Evolutionary conservation across 1,284 basidiomycete species (phyloP).

Genomic region (Porodaedalea pini): DNA sequence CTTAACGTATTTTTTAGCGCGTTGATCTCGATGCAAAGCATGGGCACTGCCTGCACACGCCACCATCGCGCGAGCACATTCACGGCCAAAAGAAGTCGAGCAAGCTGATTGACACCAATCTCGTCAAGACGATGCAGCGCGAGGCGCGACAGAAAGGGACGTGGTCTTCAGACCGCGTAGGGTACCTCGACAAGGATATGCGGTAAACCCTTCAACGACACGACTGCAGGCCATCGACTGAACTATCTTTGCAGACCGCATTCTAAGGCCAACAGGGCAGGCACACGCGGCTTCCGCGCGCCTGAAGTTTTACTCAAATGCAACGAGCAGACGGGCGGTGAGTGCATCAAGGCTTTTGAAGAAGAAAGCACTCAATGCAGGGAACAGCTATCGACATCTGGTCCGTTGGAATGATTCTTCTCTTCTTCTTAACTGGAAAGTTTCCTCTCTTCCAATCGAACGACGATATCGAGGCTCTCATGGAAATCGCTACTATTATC

Average conservation of each 20-base stretch:
- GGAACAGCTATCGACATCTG: constrained; percentile 88
- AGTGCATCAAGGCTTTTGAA: constrained; percentile 27
- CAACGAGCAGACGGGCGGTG: constrained; percentile 88
- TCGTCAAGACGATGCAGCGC: constrained; percentile 49
- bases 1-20: constrained; percentile 26
- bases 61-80: constrained; percentile 54
- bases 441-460: constrained; percentile 95
- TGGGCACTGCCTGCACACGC: constrained; percentile 71
- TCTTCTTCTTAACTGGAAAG: constrained; percentile 89
- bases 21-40: constrained; percentile 36
- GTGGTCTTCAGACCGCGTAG: constrained; percentile 62
- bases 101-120: constrained; percentile 40
- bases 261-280: constrained; percentile 94
- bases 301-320: constrained; percentile 97
- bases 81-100: constrained; percentile 56
- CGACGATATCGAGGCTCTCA: constrained; percentile 92
- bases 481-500: constrained; percentile 91
- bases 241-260: constrained; percentile 51
- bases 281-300: constrained; percentile 94
- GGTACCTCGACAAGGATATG: constrained; percentile 67
- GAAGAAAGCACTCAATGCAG: constrained; percentile 11
- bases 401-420: constrained; percentile 89
- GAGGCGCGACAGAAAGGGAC: constrained; percentile 60
- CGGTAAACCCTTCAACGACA: constrained; percentile 37
- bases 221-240: constrained; percentile 8